Conservation (phyloP, 768 basidiomycete genomes). For the Thelephora ganbajun region DNA sequence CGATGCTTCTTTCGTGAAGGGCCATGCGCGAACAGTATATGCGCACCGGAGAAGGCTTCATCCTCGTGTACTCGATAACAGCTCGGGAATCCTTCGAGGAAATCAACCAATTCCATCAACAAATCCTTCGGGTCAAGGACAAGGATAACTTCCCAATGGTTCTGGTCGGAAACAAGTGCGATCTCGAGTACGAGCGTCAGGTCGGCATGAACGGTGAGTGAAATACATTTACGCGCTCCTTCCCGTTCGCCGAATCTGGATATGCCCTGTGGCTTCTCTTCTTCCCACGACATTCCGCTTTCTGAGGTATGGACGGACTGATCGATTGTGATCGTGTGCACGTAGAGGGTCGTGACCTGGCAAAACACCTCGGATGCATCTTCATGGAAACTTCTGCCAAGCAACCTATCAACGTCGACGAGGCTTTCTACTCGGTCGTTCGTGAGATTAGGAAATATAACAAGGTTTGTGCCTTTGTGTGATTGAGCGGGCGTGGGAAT, state of each 20-base stretch:
- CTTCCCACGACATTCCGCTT: not conserved
- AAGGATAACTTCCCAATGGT: constrained; percentile 92
- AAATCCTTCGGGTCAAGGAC: constrained; percentile 94
- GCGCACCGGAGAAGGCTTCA: constrained; percentile 95
- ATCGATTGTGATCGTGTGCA: not conserved
- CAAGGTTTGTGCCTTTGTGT: constrained; percentile 38
- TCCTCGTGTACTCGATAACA: constrained; percentile 95
- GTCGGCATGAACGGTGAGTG: constrained; percentile 83
- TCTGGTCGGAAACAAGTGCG: constrained; percentile 96
- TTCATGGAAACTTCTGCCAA: constrained; percentile 97
- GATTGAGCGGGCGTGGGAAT: not conserved
- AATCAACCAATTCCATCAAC: constrained; percentile 91
- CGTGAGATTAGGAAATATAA: constrained; percentile 90
- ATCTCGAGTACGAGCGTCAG: constrained; percentile 91
- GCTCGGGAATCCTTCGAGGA: constrained; percentile 95
- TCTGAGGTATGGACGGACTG: not conserved
- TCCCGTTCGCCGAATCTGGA: not conserved
- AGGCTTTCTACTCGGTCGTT: constrained; percentile 87
- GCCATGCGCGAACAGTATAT: constrained; percentile 99
- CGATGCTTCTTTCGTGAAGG: constrained; percentile 25
- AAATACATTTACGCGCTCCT: not conserved
- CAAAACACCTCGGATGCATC: constrained; percentile 85
- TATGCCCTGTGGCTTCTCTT: not conserved
- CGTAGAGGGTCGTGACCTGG: constrained; percentile 92
- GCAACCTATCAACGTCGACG: constrained; percentile 92